Evolutionary conservation across 768 basidiomycete species (phyloP).

Genomic region (Vararia minispora): DNA sequence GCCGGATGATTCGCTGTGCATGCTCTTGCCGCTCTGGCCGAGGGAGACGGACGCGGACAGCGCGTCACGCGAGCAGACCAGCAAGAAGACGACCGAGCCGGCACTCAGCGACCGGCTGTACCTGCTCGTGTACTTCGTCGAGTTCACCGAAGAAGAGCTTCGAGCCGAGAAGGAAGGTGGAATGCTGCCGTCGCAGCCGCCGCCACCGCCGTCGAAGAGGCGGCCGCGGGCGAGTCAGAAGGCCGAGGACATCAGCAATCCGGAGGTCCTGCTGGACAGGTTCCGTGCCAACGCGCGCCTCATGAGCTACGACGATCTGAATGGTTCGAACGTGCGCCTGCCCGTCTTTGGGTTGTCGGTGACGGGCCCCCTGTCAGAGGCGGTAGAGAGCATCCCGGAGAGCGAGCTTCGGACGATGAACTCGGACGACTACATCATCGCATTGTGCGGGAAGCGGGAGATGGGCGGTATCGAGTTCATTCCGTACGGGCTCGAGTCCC

Average conservation of each 20-base stretch:
- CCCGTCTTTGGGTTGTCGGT: constrained; percentile 63
- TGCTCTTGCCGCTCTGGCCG: constrained; percentile 82
- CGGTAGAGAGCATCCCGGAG: constrained; percentile 22
- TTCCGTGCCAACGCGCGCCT: constrained; percentile 72
- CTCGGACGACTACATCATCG: constrained; percentile 38
- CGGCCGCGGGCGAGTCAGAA: constrained; percentile 23
- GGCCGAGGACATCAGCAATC: constrained; percentile 24
- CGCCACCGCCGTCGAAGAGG: constrained; percentile 30
- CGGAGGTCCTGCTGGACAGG: constrained; percentile 37
- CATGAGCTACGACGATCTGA: constrained; percentile 60
- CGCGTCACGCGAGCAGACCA: constrained; percentile 12
- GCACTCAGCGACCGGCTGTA: constrained; percentile 48
- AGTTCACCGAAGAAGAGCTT: constrained; percentile 28
- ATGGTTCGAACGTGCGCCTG: constrained; percentile 60
- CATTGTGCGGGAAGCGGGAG: constrained; percentile 49
- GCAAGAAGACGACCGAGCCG: constrained; percentile 20
- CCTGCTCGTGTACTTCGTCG: constrained; percentile 73
- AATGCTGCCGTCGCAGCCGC: background rate
- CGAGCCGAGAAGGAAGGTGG: constrained; percentile 25
- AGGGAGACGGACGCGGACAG: constrained; percentile 48
- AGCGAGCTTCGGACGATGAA: constrained; percentile 25
- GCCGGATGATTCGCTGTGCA: constrained; percentile 61
- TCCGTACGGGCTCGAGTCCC: constrained; percentile 65
- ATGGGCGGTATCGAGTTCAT: constrained; percentile 68
- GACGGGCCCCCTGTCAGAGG: constrained; percentile 42